Evolutionary conservation across 371 early-diverging fungal species (phyloP).

Genomic region (Mortierella sp.): DNA sequence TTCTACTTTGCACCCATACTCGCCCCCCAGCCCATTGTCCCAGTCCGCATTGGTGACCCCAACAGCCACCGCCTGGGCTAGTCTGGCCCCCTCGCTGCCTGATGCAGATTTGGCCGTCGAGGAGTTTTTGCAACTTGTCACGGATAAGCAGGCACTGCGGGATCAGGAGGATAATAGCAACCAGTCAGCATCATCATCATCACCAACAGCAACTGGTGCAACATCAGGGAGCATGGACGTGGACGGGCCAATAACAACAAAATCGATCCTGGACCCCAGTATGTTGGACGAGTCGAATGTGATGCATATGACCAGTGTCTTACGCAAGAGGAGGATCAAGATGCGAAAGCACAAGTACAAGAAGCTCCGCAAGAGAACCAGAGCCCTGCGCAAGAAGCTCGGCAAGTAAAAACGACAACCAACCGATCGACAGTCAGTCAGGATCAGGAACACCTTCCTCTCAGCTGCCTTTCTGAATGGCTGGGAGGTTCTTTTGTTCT

Average conservation of each 20-base stretch:
- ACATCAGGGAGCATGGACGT: conserved; percentile 11
- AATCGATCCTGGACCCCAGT: conserved; percentile 24
- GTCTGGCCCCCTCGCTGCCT: conserved; percentile 16
- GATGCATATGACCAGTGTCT: conserved; percentile 65
- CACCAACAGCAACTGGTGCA: background rate
- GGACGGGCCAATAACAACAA: background rate
- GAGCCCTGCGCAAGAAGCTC: conserved; percentile 82
- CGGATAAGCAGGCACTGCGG: background rate
- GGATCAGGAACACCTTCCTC: background rate
- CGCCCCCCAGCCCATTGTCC: conserved; percentile 31
- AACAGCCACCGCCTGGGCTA: conserved; percentile 42
- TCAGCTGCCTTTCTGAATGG: background rate
- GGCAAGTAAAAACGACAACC: conserved; percentile 78
- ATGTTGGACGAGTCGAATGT: conserved; percentile 22
- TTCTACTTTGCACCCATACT: conserved; percentile 39
- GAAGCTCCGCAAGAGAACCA: conserved; percentile 85
- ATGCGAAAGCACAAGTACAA: conserved; percentile 92
- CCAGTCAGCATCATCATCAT: background rate
- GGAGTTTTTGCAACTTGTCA: conserved; percentile 37
- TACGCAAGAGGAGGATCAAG: conserved; percentile 84
- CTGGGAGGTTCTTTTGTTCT: background rate
- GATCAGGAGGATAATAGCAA: background rate
- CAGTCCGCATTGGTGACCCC: conserved; percentile 12
- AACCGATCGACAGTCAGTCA: no score
- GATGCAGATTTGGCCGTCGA: conserved; percentile 37